Evolutionary conservation across 176 grass and related monocot species (phyloP), one percentile per base, ranked within the genome.

Genomic region (Tuctoria greenei): DNA sequence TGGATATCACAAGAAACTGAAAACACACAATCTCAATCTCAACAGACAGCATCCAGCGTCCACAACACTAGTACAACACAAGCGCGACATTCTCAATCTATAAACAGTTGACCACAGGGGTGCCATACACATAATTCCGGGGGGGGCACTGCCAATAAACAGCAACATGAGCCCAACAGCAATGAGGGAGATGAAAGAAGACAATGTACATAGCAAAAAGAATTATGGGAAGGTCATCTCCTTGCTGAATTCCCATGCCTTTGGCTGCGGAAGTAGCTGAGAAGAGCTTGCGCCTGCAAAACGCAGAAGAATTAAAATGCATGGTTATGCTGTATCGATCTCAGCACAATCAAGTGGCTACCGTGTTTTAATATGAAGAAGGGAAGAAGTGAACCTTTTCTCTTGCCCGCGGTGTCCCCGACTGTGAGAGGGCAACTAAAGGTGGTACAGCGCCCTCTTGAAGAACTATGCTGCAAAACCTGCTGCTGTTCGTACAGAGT

Each of bases 371-470:
- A 27, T 54, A 81, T 13, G 50, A 66, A 35, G 3, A 31, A 31
- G 36, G 18, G 26, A 66, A 31, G 3, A 31, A 15, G 31, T 71
- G n/a, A 72, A 93, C 93, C 90, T 97, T 97, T 36, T 97, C 93
- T 89, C 83, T 93, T 66, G 93, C 93, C 14, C 93, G 88, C 21
- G 93, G 82, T 16, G 93, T 97, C 17, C 93, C 93, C 35, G 93
- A 93, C 81, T 97, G 93, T 57, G 90, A 97, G 20, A 97, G 74
- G 34, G 90, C 93, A 2, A 93, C 90, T 45, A 97, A 58, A 31
- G 93, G 93, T 4, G 93, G 93, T n/a, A 97, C 93, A 4, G 93
- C 93, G 21, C 93, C 93, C 87, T 97, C 93, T 79, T 97, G 93
- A 81, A 97, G 85, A 83, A 97, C 93, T 84, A 82, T 89, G 68